A percentile compares a stretch with the other conserved stretches of the same genome.
These are phyloP conservation scores for Thecaphora thlaspeos DNA, from an alignment of 1,284 basidiomycete genomes.

Conservation along the genomic window DNA sequence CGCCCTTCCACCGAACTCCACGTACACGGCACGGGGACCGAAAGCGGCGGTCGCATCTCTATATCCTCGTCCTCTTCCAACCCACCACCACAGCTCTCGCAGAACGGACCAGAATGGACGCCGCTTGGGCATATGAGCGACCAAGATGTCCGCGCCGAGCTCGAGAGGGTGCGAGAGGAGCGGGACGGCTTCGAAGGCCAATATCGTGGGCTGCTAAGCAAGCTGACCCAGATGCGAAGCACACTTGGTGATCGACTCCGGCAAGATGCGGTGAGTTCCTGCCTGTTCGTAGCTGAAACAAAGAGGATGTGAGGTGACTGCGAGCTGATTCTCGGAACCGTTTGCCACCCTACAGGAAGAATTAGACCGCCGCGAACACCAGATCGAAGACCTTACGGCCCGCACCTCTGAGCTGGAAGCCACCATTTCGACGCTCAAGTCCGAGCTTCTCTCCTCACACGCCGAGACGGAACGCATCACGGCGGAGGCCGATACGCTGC, in stretches of 20 bases:
- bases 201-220: constrained; percentile 80
- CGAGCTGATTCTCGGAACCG: no score
- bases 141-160: constrained; percentile 15
- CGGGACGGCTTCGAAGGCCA: constrained; percentile 80
- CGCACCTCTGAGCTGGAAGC: constrained; percentile 10
- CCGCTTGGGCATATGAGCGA: constrained; percentile 10
- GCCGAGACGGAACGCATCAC: constrained; percentile 34
- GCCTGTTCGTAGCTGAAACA: no score
- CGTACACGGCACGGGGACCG: not conserved
- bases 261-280: constrained; percentile 83
- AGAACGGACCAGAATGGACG: constrained; percentile 4
- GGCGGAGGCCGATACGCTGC: constrained; percentile 26
- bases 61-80: not conserved
- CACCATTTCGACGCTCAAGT: constrained; percentile 5
- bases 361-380: constrained; percentile 49
- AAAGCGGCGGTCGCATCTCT: constrained; percentile 5
- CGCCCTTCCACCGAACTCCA: constrained; percentile 1
- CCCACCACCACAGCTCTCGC: not conserved
- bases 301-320: no score
- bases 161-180: constrained; percentile 63
- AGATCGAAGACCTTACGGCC: constrained; percentile 45
- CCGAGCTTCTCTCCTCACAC: constrained; percentile 36
- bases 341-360: constrained; percentile 42
- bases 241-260: constrained; percentile 90
- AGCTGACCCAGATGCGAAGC: constrained; percentile 87